phyloP scores from a whole-genome alignment of 495 filamentous ascomycete genomes.

The Xylaria telfairii region DNA sequence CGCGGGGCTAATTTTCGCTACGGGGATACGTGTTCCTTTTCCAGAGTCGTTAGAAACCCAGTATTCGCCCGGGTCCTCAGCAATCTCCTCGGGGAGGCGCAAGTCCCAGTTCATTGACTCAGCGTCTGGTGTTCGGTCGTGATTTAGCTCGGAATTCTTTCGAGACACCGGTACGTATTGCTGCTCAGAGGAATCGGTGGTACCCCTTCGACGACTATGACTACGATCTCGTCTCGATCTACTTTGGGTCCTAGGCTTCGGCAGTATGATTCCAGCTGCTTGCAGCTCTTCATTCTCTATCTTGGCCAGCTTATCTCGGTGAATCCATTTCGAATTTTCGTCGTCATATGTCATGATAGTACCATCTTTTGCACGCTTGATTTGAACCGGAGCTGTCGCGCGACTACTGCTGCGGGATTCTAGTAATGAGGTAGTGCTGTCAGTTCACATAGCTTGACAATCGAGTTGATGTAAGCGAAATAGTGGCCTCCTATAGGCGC shows the following conservation, averaged over 20 bases:
- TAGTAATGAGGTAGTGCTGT: slow-evolving; percentile 3
- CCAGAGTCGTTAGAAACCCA: slow-evolving; percentile 44
- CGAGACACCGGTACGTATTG: slow-evolving; percentile 44
- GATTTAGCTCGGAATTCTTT: slow-evolving; percentile 54
- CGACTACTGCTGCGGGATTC: slow-evolving; percentile 45
- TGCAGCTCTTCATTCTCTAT: slow-evolving; percentile 95
- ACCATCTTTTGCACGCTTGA: slow-evolving; percentile 14
- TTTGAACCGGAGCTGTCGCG: slow-evolving; percentile 3
- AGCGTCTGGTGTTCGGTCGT: slow-evolving; percentile 40
- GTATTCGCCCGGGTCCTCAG: slow-evolving; percentile 64
- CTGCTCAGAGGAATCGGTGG: slow-evolving; percentile 40
- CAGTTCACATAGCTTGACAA: neutral
- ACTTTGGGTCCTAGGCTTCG: slow-evolving; percentile 65
- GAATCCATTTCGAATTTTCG: slow-evolving; percentile 86
- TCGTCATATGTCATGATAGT: slow-evolving; percentile 39
- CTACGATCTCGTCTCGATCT: slow-evolving; percentile 57
- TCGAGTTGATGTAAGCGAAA: neutral
- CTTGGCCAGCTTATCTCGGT: slow-evolving; percentile 89
- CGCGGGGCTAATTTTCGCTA: slow-evolving; percentile 76
- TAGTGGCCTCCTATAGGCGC: neutral
- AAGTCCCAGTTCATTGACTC: slow-evolving; percentile 66
- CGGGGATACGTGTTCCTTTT: slow-evolving; percentile 77
- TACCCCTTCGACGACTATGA: slow-evolving; percentile 54
- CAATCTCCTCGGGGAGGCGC: slow-evolving; percentile 80
- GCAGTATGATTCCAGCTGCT: slow-evolving; percentile 78